These are phyloP conservation scores for Solanum verrucosum DNA, from an alignment of 257 asterid genomes.

Conservation along the genomic window DNA sequence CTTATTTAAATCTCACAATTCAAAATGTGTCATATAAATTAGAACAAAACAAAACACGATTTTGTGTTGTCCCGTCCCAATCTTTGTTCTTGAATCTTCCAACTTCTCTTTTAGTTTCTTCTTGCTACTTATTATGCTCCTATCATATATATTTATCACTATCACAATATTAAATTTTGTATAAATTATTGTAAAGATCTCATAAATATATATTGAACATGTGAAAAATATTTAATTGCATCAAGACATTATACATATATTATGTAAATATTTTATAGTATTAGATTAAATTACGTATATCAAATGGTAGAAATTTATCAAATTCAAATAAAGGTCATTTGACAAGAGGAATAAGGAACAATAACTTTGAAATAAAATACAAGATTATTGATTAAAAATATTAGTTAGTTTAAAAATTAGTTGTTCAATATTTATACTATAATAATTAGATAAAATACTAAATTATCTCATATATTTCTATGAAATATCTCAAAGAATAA, in stretches of 20 bases:
- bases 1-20: neutral
- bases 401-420: no score
- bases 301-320: neutral
- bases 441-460: no score
- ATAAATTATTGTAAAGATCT: neutral
- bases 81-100: neutral
- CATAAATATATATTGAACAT: neutral
- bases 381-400: no score
- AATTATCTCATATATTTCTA: no score
- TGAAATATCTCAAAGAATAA: neutral
- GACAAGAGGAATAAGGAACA: neutral
- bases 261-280: no score
- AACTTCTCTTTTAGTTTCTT: neutral
- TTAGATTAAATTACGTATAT: neutral
- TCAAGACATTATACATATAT: neutral
- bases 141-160: neutral
- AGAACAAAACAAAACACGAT: rapidly evolving
- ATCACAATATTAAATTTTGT: neutral
- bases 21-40: neutral
- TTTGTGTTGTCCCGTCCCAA: neutral
- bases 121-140: neutral
- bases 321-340: neutral
- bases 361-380: no score
- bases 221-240: neutral
- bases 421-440: neutral